These are phyloP conservation scores for Alternaria sp. DNA, from an alignment of 2,329 filamentous ascomycete species.

Conservation along the genomic window DNA sequence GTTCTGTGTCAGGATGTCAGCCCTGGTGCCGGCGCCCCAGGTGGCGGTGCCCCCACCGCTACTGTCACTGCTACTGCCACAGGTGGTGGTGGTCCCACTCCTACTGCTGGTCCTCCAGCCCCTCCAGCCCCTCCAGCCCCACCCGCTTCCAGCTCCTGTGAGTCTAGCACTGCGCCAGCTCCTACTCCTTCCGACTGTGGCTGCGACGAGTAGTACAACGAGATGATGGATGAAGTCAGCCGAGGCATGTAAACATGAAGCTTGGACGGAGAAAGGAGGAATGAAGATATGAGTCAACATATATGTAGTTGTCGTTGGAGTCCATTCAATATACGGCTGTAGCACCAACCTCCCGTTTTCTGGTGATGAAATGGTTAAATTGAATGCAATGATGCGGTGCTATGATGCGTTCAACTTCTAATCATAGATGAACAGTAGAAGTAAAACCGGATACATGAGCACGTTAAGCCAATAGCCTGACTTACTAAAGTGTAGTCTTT, in stretches of 20 bases:
- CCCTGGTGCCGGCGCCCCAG: conserved; percentile 4
- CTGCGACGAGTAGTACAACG: not conserved
- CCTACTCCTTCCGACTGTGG: conserved; percentile 6
- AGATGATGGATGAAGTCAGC: not conserved
- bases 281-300: not conserved
- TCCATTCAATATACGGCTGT: not conserved
- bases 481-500: not conserved
- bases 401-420: not conserved
- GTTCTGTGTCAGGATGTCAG: conserved; percentile 18
- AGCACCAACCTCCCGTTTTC: not conserved
- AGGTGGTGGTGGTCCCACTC: not conserved
- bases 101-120: not conserved
- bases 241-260: not conserved
- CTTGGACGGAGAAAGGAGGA: not conserved
- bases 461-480: not conserved
- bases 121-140: not conserved
- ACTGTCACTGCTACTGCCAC: not conserved
- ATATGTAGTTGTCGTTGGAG: not conserved
- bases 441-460: not conserved
- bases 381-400: not conserved
- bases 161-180: not conserved
- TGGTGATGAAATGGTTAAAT: not conserved
- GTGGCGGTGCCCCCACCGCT: not conserved
- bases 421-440: not conserved
- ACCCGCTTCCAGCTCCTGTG: not conserved